Base-by-base conservation (phyloP, 495 filamentous ascomycete genomes). In the Hypomontagnella monticulosa region DNA sequence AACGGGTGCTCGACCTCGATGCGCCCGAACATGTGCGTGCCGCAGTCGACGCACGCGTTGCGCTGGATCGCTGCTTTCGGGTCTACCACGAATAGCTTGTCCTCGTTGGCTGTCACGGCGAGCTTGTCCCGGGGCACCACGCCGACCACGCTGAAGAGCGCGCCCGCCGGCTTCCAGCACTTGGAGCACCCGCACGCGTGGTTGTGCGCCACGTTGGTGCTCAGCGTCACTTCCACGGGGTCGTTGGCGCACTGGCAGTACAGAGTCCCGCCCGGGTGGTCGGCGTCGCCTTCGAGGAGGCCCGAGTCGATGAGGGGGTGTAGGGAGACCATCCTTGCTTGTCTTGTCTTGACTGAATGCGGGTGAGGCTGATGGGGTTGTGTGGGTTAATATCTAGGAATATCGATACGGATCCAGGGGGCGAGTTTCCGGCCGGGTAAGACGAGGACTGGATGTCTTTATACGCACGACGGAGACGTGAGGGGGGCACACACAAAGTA, bases 171-270 rank as follows among this genome's bases (percentile, higher is more conserved):
- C 70, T 87, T 87, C 85, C 85, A 87, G 79, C 85, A 88, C 69
- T 87, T 85, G 61, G 85, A 87, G 76, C 86, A 87, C 32, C 85
- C 86, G 73, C 85, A 88, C 43, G 83, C 83, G 72, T 89, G 85
- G 79, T 89, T 88, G 77, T 86, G 83, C n/a, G 78, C 77, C 42
- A 87, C 79, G 69, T 86, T 81, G 69, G 76, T 73, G 37, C 62
- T 68, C 15, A 89, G 75, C 1, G 80, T 78, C 14, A 88, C 75
- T 44, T 80, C 77, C 38, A 88, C 83, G 19, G 78, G 78, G 70
- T 82, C 49, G 14, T 63, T 70, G 38, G 77, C 30, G 75, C 85
- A 87, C 54, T 79, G 78, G 79, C 86, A 88, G 69, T 72, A 71
- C 12, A 87, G 81, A 11, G 69, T 81, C 33, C 86, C 85, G 63